phyloP scores from a whole-genome alignment of 2,329 filamentous ascomycete species.

The Pezicula radicicola region DNA sequence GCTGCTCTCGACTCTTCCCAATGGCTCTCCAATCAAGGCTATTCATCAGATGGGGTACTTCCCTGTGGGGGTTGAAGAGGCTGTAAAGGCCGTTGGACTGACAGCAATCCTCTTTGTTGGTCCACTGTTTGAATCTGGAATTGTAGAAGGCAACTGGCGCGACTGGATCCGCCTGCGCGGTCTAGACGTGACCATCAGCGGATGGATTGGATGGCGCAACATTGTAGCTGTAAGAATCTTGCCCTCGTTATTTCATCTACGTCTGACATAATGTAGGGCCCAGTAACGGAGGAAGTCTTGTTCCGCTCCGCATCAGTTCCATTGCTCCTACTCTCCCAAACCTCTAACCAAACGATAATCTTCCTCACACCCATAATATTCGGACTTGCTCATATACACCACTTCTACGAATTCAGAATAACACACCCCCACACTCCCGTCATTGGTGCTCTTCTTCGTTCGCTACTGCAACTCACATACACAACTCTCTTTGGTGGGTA shows the following conservation, averaged over 20 bases:
- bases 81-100: constrained; percentile 61
- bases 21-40: constrained; percentile 48
- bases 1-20: constrained; percentile 55
- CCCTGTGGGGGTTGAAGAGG: constrained; percentile 67
- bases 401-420: constrained; percentile 91
- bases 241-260: neutral
- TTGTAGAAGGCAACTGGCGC: constrained; percentile 70
- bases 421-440: constrained; percentile 70
- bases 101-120: constrained; percentile 79
- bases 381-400: constrained; percentile 89
- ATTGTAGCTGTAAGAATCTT: constrained; percentile 67
- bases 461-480: constrained; percentile 81
- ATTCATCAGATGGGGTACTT: constrained; percentile 77
- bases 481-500: constrained; percentile 94
- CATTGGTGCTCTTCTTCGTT: constrained; percentile 62
- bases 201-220: constrained; percentile 85
- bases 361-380: constrained; percentile 87
- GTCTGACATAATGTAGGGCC: constrained; percentile 49
- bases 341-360: constrained; percentile 53
- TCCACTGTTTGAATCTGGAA: constrained; percentile 75
- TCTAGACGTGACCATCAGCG: constrained; percentile 58
- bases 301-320: constrained; percentile 87
- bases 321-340: constrained; percentile 70
- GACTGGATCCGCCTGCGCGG: constrained; percentile 57
- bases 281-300: constrained; percentile 87